phyloP scores from a whole-genome alignment of 495 filamentous ascomycete genomes.

The Penicillium nucicola region DNA sequence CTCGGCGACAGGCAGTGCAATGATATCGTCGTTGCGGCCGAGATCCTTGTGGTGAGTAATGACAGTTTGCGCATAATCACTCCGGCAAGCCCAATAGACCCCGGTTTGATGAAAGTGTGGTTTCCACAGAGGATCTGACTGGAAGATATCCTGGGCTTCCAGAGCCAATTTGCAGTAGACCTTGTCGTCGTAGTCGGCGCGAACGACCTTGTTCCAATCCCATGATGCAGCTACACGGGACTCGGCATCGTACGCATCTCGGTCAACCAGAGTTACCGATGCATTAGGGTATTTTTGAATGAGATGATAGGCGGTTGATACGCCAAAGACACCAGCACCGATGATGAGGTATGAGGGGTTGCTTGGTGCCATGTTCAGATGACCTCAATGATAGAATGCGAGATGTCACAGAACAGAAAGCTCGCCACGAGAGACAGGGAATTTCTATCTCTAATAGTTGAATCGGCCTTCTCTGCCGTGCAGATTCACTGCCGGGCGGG shows the following conservation, averaged over 20 bases:
- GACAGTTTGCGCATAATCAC: constrained; percentile 43
- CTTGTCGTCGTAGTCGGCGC: constrained; percentile 60
- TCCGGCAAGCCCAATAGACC: constrained; percentile 44
- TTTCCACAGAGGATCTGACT: constrained; percentile 48
- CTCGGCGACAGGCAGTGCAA: constrained; percentile 41
- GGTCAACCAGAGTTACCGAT: constrained; percentile 56
- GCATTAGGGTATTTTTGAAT: constrained; percentile 47
- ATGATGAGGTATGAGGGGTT: constrained; percentile 54
- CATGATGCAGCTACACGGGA: constrained; percentile 54
- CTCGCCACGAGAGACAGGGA: too few relatives aligned
- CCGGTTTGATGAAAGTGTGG: constrained; percentile 57
- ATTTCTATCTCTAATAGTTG: too few relatives aligned
- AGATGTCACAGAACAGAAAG: too few relatives aligned
- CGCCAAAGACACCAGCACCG: constrained; percentile 65
- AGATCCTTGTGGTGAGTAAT: constrained; percentile 49
- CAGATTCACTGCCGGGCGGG: too few relatives aligned
- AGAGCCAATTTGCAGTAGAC: constrained; percentile 56
- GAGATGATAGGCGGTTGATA: constrained; percentile 61
- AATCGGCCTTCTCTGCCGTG: too few relatives aligned
- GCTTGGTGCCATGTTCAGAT: constrained; percentile 15
- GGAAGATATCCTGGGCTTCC: constrained; percentile 54
- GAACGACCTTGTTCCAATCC: constrained; percentile 68
- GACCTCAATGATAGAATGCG: too few relatives aligned
- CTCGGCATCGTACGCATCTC: constrained; percentile 42
- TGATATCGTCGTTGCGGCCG: constrained; percentile 36